A percentile compares a stretch with the other conserved stretches of the same genome.
Conservation (phyloP, 176 grass and related monocot genomes). For the Carex pumila region DNA sequence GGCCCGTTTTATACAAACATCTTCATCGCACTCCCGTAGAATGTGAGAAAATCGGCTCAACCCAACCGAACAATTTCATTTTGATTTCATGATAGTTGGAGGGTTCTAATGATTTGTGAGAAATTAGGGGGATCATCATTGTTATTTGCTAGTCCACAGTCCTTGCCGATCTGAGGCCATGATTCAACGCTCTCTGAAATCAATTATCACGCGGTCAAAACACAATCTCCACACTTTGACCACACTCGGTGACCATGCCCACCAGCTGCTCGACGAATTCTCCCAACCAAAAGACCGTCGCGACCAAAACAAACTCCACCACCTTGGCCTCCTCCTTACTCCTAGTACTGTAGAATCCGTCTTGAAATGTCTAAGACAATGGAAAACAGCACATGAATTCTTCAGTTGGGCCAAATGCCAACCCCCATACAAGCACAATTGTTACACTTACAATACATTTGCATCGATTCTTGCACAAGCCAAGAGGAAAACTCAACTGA, state of each 20-base stretch:
- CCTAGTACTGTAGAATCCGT: constrained; percentile 30
- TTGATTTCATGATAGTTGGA: too few species aligned
- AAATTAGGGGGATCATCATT: too few species aligned
- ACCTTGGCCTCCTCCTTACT: constrained; percentile 33
- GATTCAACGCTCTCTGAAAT: background rate
- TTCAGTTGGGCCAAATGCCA: constrained; percentile 54
- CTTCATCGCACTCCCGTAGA: too few species aligned
- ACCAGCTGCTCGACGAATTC: constrained; percentile 79
- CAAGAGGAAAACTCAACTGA: constrained; percentile 31
- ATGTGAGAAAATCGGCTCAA: too few species aligned
- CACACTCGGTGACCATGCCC: constrained; percentile 15
- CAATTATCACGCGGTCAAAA: background rate
- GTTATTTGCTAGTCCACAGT: too few species aligned
- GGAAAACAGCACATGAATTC: constrained; percentile 68
- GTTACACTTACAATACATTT: constrained; percentile 88
- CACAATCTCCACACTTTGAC: background rate
- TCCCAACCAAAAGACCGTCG: constrained; percentile 40
- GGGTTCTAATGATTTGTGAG: too few species aligned
- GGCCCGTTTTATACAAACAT: too few species aligned
- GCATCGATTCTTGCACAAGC: constrained; percentile 40
- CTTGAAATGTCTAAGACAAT: constrained; percentile 39
- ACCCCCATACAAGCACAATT: constrained; percentile 64
- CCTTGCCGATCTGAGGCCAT: background rate
- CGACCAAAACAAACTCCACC: constrained; percentile 30
- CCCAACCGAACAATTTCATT: too few species aligned